Evolutionary conservation across 495 filamentous ascomycete species (phyloP), one percentile per base, ranked within the genome.

Genomic region (Xylaria longipes): DNA sequence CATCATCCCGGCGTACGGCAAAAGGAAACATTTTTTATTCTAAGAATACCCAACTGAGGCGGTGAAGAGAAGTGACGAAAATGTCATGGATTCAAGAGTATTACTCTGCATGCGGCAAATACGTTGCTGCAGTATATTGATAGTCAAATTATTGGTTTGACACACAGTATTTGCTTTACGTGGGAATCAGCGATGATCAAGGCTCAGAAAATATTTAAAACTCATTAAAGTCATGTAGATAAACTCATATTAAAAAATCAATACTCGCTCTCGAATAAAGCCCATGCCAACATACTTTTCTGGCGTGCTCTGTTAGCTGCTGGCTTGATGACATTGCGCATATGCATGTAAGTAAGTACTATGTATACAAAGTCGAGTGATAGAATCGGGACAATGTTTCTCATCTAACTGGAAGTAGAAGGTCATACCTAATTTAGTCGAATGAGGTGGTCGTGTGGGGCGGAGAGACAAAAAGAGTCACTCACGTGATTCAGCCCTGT

Each of bases 401-500:
- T 8, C 20, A 27, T 33, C 65, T 67, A 67, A 29, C 65, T 35
- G 48, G 22, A 67, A 67, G 15, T 29, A 48, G 65, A 67, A 67
- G 65, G 65, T 20, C 11, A 37, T 65, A 27, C 63, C 61, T 45
- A 39, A 66, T 31, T 9, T 33, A 14, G 29, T 52, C 11, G 41
- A 14, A 1, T 5, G n/a, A 25, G n/a, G 9, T 20, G 31, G 20
- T 41, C 1, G 17, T 14, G 48, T 56, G 65, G 65, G 48, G 65
- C 65, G 5, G 15, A 12, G n/a, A 5, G 15, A 33, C 17, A 56
- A 27, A 41, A 31, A 20, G 15, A 64, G 27, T 29, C 58, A 25
- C 50, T 79, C 77, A 79, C 77, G 77, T 79, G 77, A 79, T 69
- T 77, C 77, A 77, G 77, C 77, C 77, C 75, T 77, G 76, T 73